Conservation (phyloP, 768 basidiomycete species). For the Agrocybe pediades region DNA sequence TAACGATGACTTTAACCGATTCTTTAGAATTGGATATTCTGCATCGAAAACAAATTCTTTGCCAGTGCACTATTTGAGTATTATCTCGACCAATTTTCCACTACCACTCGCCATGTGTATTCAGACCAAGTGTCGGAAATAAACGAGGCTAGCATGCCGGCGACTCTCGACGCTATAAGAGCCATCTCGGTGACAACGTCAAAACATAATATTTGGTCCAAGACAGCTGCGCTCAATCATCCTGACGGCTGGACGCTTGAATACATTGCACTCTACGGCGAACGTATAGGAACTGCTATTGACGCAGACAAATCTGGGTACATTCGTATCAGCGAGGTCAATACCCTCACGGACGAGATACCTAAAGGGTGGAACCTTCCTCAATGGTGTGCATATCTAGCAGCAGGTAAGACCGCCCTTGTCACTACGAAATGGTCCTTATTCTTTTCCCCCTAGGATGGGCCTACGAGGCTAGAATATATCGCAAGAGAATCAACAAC, state of each 20-base stretch:
- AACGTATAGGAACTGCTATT: constrained; percentile 15
- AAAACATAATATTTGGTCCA: constrained; percentile 4
- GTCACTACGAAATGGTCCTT: neutral
- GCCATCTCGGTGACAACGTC: neutral
- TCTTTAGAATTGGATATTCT: constrained; percentile 24
- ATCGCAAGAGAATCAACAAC: constrained; percentile 18
- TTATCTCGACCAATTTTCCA: constrained; percentile 22
- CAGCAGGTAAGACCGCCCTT: constrained; percentile 14
- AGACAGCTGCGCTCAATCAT: constrained; percentile 6
- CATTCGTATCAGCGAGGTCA: constrained; percentile 24
- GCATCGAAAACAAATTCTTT: constrained; percentile 23
- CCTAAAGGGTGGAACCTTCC: constrained; percentile 22
- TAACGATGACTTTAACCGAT: neutral
- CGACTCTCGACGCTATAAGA: neutral
- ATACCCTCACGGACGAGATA: constrained; percentile 17
- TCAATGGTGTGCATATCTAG: constrained; percentile 23
- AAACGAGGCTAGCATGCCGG: neutral
- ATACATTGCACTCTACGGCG: constrained; percentile 12
- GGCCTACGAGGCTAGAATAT: constrained; percentile 22
- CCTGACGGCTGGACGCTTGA: constrained; percentile 22
- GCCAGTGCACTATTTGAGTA: constrained; percentile 21
- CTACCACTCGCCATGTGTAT: neutral
- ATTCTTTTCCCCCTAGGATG: constrained; percentile 11
- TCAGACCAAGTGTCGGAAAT: neutral
- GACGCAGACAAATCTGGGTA: constrained; percentile 22